Conservation (phyloP, 345 rosid genomes). For the Iberis pinnata region DNA sequence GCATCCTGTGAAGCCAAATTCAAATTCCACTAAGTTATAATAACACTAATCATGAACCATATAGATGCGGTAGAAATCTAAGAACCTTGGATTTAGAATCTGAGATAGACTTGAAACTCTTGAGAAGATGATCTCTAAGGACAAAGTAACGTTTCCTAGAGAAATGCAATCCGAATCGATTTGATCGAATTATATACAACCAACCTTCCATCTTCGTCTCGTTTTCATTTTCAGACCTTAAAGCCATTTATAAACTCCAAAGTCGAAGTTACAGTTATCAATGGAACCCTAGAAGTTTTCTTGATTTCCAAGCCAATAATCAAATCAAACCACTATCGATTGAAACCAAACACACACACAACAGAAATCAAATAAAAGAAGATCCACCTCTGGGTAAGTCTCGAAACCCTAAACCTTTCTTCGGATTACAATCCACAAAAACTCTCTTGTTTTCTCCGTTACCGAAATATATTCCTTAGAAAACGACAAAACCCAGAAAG, state of each 20-base stretch:
- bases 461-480: no score
- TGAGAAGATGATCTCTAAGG: constrained; percentile 38
- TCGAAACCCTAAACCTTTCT: background rate
- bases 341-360: background rate
- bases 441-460: no score
- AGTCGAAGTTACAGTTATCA: background rate
- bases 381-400: background rate
- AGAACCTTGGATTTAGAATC: constrained; percentile 49
- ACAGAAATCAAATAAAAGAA: no score
- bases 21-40: background rate
- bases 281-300: constrained; percentile 10
- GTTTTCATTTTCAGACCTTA: constrained; percentile 28
- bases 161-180: constrained; percentile 44
- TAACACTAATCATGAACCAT: no score
- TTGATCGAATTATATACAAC: constrained; percentile 71
- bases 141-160: no score
- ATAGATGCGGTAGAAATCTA: background rate
- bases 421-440: background rate
- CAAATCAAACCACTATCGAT: no score
- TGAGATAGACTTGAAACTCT: constrained; percentile 67
- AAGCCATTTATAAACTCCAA: constrained; percentile 31
- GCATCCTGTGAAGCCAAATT: constrained; percentile 39
- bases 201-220: constrained; percentile 78
- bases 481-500: no score
- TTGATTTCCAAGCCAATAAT: constrained; percentile 23